These are phyloP conservation scores for Yamadazyma endophytica DNA, from an alignment of 805 yeast species.

Conservation along the genomic window DNA sequence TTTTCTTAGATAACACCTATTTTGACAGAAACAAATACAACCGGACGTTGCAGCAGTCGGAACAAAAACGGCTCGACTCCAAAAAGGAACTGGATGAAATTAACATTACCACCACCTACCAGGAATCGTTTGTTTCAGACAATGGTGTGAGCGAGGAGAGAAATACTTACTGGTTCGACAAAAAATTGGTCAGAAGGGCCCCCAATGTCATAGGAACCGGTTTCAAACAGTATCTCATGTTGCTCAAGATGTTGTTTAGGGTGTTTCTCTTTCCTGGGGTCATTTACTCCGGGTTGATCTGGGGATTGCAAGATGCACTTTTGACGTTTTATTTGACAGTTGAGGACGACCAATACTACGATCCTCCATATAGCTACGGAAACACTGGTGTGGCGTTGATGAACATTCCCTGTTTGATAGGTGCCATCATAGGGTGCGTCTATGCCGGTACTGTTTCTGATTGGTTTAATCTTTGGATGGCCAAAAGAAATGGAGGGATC, in stretches of 20 bases:
- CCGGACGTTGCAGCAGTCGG: too few species aligned
- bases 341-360: constrained; percentile 32
- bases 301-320: constrained; percentile 39
- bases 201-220: constrained; percentile 35
- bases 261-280: constrained; percentile 35
- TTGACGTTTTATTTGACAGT: constrained; percentile 37
- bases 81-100: too few species aligned
- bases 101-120: constrained; percentile 5
- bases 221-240: constrained; percentile 36
- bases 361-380: constrained; percentile 31
- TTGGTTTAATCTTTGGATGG: constrained; percentile 32
- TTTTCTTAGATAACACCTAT: constrained; percentile 55
- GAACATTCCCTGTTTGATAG: constrained; percentile 38
- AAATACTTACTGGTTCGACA: constrained; percentile 23
- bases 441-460: constrained; percentile 32
- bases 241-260: constrained; percentile 27
- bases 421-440: constrained; percentile 36
- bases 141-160: constrained; percentile 25
- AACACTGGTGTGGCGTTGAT: constrained; percentile 34
- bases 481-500: constrained; percentile 31
- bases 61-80: constrained; percentile 7
- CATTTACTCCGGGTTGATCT: constrained; percentile 32
- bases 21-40: constrained; percentile 31
- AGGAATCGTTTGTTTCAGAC: constrained; percentile 42
- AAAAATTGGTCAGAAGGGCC: constrained; percentile 31